Percentiles rank a stretch among this genome's conserved stretches.
These are phyloP conservation scores for Diplodia sapinea DNA, from an alignment of 2,329 filamentous ascomycete species.

Conservation along the genomic window DNA sequence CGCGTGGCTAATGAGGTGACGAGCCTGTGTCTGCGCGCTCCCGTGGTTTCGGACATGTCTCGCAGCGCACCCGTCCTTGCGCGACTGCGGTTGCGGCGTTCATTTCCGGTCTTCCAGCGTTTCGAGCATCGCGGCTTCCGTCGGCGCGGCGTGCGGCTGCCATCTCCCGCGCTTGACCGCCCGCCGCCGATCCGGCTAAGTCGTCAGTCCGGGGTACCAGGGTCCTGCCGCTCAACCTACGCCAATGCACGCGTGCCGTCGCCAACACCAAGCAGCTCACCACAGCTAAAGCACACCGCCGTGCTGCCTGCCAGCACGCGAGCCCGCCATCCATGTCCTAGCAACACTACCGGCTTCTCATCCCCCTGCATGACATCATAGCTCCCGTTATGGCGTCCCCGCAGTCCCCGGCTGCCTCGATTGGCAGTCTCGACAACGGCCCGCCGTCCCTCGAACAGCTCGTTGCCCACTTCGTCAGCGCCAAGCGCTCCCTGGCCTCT, in stretches of 20 bases:
- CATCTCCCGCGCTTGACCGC: not conserved
- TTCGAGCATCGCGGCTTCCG: not conserved
- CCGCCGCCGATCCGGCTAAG: conserved; percentile 20
- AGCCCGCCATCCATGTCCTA: conserved; percentile 6
- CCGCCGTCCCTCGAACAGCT: conserved; percentile 71
- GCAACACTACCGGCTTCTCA: not conserved
- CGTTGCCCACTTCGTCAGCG: conserved; percentile 81
- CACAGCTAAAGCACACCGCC: conserved; percentile 15
- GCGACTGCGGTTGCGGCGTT: not conserved
- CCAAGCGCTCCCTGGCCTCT: conserved; percentile 85
- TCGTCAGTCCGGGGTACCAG: conserved; percentile 13
- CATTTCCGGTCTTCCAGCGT: not conserved
- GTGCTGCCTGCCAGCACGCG: conserved; percentile 21
- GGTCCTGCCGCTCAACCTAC: conserved; percentile 13
- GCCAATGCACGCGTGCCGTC: conserved; percentile 21
- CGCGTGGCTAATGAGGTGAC: conserved; percentile 17
- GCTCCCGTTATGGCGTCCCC: conserved; percentile 39
- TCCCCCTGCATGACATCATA: conserved; percentile 23
- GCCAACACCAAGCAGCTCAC: conserved; percentile 22
- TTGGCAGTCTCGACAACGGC: conserved; percentile 47
- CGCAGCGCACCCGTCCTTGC: conserved; percentile 3
- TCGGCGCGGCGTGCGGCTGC: not conserved
- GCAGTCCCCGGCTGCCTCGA: conserved; percentile 49
- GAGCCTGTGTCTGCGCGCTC: not conserved
- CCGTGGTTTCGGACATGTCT: conserved; percentile 7